Conservation (phyloP, 495 filamentous ascomycete species). For the Aspergillus cristatus region DNA sequence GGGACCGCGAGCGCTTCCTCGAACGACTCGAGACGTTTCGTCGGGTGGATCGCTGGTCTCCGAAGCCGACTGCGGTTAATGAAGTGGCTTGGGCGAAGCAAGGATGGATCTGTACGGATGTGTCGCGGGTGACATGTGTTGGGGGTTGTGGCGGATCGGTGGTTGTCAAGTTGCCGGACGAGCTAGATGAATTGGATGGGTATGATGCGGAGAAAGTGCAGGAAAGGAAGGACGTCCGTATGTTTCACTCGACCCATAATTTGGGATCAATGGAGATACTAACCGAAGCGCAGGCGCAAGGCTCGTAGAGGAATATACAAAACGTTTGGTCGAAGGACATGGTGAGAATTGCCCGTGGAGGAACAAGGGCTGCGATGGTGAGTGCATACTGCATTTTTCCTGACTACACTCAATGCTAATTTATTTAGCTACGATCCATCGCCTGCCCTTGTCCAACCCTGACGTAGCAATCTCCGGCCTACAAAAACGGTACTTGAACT, state of each 20-base stretch:
- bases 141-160: slow-evolving; percentile 74
- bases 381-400: slow-evolving; percentile 4
- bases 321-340: slow-evolving; percentile 66
- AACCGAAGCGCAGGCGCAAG: slow-evolving; percentile 28
- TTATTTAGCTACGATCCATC: slow-evolving; percentile 41
- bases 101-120: slow-evolving; percentile 80
- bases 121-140: slow-evolving; percentile 72
- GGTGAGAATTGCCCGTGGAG: slow-evolving; percentile 81
- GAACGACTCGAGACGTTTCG: slow-evolving; percentile 77
- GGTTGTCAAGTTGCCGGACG: slow-evolving; percentile 66
- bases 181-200: slow-evolving; percentile 41
- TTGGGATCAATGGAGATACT: neutral
- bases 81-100: slow-evolving; percentile 94
- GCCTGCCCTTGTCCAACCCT: slow-evolving; percentile 48
- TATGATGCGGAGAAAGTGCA: slow-evolving; percentile 47
- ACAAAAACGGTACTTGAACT: slow-evolving; percentile 50
- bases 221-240: slow-evolving; percentile 54
- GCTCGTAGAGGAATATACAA: slow-evolving; percentile 68
- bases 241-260: slow-evolving; percentile 9
- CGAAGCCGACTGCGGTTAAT: slow-evolving; percentile 65
- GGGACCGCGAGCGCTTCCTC: slow-evolving; percentile 76
- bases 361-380: slow-evolving; percentile 75
- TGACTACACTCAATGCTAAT: slow-evolving; percentile 3
- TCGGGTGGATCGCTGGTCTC: slow-evolving; percentile 77
- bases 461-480: slow-evolving; percentile 46